Evolutionary conservation across 805 yeast species (phyloP).

Genomic region (Cyberlindnera subsufficiens): DNA sequence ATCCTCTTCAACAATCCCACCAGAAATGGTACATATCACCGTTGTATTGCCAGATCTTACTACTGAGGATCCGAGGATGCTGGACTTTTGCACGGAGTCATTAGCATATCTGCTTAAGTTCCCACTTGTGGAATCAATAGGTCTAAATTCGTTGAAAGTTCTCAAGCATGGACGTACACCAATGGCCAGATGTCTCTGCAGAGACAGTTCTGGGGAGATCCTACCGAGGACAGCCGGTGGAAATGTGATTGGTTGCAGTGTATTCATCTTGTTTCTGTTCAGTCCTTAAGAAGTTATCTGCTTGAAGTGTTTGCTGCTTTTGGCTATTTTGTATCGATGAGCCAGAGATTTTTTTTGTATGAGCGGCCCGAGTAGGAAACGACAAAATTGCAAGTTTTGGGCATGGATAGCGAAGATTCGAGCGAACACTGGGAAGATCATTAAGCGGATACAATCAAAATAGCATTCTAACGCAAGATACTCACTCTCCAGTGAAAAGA

Average conservation of each 20-base stretch:
- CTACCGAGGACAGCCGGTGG: constrained; percentile 80
- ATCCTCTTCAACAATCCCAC: constrained; percentile 57
- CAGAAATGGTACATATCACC: constrained; percentile 64
- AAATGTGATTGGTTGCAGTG: constrained; percentile 45
- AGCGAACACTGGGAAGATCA: too few species aligned
- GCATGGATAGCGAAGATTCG: too few species aligned
- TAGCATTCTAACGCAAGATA: too few species aligned
- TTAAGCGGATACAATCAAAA: too few species aligned
- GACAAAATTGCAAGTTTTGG: too few species aligned
- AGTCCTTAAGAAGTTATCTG: not conserved
- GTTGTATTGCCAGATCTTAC: constrained; percentile 67
- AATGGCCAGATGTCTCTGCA: constrained; percentile 69
- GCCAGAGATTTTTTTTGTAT: not conserved
- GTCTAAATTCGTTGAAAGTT: constrained; percentile 64
- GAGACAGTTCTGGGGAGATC: constrained; percentile 78
- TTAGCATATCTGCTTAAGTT: constrained; percentile 32
- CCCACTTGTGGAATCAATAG: constrained; percentile 39
- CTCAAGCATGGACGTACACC: constrained; percentile 77
- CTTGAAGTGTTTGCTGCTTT: not conserved
- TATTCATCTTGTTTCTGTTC: not conserved
- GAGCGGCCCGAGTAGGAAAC: too few species aligned
- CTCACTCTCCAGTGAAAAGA: too few species aligned
- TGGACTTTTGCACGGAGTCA: constrained; percentile 23
- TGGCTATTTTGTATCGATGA: not conserved
- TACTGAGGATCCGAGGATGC: constrained; percentile 61